Conservation (phyloP, 2,329 filamentous ascomycete genomes). For the Fusarium tricinctum region DNA sequence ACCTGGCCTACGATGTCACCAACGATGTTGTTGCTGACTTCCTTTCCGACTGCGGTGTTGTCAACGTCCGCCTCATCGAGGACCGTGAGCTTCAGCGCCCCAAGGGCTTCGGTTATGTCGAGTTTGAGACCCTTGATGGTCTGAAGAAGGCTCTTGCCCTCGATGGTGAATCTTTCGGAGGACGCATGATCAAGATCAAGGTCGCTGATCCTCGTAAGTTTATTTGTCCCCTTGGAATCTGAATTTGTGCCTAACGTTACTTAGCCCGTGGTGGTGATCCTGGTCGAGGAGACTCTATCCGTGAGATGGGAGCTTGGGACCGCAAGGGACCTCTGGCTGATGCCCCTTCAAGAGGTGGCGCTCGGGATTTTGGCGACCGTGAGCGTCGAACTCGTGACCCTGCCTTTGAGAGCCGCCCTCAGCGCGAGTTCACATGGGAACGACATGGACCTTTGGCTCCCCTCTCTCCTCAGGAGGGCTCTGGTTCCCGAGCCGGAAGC, state of each 20-base stretch:
- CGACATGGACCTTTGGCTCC: slow-evolving; percentile 92
- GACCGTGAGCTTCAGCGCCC: slow-evolving; percentile 94
- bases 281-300: slow-evolving; percentile 70
- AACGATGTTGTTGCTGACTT: slow-evolving; percentile 86
- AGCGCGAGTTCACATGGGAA: slow-evolving; percentile 90
- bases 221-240: background rate
- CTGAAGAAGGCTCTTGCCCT: slow-evolving; percentile 90
- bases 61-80: slow-evolving; percentile 95
- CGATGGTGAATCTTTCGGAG: slow-evolving; percentile 86
- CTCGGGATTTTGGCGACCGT: slow-evolving; percentile 71
- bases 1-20: slow-evolving; percentile 95
- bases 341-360: slow-evolving; percentile 68
- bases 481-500: slow-evolving; percentile 68
- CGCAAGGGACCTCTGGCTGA: slow-evolving; percentile 91
- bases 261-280: slow-evolving; percentile 84
- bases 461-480: slow-evolving; percentile 65
- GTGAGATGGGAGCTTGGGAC: slow-evolving; percentile 91
- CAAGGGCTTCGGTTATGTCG: slow-evolving; percentile 98
- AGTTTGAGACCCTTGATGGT: slow-evolving; percentile 89
- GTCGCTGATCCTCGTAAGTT: slow-evolving; percentile 95
- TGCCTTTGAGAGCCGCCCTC: slow-evolving; percentile 68
- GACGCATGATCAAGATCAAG: slow-evolving; percentile 91
- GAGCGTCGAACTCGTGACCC: slow-evolving; percentile 78
- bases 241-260: slow-evolving; percentile 54
- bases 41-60: slow-evolving; percentile 86